These are phyloP conservation scores for Cyberlindnera subsufficiens DNA, from an alignment of 805 yeast species.

Conservation along the genomic window DNA sequence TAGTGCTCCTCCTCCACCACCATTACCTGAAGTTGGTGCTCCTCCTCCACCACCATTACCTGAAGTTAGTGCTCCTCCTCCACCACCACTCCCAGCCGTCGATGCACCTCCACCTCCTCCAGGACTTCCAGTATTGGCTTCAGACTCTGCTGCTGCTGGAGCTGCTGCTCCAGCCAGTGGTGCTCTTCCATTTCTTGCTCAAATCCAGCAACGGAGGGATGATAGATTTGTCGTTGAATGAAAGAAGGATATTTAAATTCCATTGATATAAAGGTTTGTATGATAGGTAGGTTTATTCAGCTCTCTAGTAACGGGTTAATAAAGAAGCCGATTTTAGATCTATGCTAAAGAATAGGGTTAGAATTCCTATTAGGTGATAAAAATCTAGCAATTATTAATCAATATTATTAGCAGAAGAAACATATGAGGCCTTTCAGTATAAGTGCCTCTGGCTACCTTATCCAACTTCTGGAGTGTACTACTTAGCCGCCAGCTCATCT, in stretches of 20 bases:
- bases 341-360: too few species aligned
- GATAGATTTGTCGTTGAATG: constrained; percentile 40
- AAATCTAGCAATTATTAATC: too few species aligned
- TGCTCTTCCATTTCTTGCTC: constrained; percentile 44
- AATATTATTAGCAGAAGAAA: too few species aligned
- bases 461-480: too few species aligned
- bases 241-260: background rate
- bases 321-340: too few species aligned
- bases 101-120: constrained; percentile 21
- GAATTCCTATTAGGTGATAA: too few species aligned
- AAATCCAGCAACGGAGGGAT: constrained; percentile 43
- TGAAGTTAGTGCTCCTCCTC: constrained; percentile 13
- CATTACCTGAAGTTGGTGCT: constrained; percentile 12
- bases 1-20: constrained; percentile 28
- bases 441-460: too few species aligned
- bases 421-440: too few species aligned
- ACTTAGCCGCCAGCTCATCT: too few species aligned
- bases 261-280: too few species aligned
- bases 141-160: constrained; percentile 11
- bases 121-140: constrained; percentile 14
- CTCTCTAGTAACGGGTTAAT: too few species aligned
- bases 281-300: too few species aligned
- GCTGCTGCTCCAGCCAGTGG: constrained; percentile 24
- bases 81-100: constrained; percentile 4
- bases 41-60: constrained; percentile 25